These are phyloP conservation scores for Nemania sp. DNA, from an alignment of 2,329 filamentous ascomycete species.

Conservation along the genomic window DNA sequence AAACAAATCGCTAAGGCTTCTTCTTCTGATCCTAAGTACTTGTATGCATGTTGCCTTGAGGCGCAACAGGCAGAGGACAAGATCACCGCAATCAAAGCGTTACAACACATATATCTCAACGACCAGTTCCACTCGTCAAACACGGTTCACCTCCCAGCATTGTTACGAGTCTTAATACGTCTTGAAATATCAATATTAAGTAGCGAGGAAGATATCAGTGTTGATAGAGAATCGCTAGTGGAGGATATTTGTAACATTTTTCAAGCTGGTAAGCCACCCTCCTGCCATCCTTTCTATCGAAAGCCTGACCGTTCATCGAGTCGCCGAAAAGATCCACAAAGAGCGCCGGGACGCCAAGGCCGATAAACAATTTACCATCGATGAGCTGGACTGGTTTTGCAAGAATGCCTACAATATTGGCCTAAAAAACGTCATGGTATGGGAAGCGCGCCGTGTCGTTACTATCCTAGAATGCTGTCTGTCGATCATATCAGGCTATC, in stretches of 20 bases:
- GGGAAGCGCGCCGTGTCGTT: constrained; percentile 58
- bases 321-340: constrained; percentile 48
- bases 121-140: constrained; percentile 53
- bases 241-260: constrained; percentile 60
- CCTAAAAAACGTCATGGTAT: constrained; percentile 61
- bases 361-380: constrained; percentile 58
- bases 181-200: constrained; percentile 51
- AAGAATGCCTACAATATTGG: constrained; percentile 81
- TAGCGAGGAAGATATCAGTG: constrained; percentile 29
- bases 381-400: constrained; percentile 83
- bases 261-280: constrained; percentile 45
- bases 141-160: constrained; percentile 62
- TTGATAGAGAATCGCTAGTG: constrained; percentile 33
- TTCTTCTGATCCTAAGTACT: constrained; percentile 61
- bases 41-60: constrained; percentile 82
- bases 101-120: constrained; percentile 64
- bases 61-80: constrained; percentile 69
- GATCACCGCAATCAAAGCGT: constrained; percentile 59
- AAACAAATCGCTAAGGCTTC: constrained; percentile 59
- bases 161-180: constrained; percentile 66
- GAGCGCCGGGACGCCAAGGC: constrained; percentile 46
- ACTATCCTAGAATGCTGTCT: constrained; percentile 61
- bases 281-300: not conserved
- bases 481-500: constrained; percentile 56
- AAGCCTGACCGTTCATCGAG: constrained; percentile 34